Conservation (phyloP, 768 basidiomycete species). For the Tremella fuciformis region DNA sequence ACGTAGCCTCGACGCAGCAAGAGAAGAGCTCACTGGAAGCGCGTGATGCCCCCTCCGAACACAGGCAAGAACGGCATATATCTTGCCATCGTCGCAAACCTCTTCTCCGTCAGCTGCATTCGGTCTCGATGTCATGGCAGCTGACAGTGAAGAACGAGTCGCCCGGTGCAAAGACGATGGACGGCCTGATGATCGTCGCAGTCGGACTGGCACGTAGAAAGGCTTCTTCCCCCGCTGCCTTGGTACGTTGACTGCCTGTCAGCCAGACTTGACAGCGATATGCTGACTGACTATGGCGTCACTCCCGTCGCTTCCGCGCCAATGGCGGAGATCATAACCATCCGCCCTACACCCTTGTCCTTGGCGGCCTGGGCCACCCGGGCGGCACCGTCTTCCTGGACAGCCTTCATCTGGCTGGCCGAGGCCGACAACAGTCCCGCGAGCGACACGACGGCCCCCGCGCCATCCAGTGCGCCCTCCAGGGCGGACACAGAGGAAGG, state of each 20-base stretch:
- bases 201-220: slow-evolving; percentile 57
- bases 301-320: slow-evolving; percentile 63
- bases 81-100: slow-evolving; percentile 63
- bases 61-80: slow-evolving; percentile 72
- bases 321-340: slow-evolving; percentile 62
- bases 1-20: background rate
- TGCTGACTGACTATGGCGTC: slow-evolving; percentile 59
- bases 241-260: slow-evolving; percentile 31
- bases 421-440: slow-evolving; percentile 68
- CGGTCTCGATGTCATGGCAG: background rate
- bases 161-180: slow-evolving; percentile 71
- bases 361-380: slow-evolving; percentile 63
- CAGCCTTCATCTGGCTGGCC: slow-evolving; percentile 59
- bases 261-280: background rate
- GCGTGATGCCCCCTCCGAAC: slow-evolving; percentile 65
- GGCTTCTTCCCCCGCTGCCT: slow-evolving; percentile 60
- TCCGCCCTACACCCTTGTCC: slow-evolving; percentile 54
- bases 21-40: slow-evolving; percentile 57
- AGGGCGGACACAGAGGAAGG: slow-evolving; percentile 36
- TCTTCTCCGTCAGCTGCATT: slow-evolving; percentile 51
- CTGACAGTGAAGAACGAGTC: slow-evolving; percentile 72
- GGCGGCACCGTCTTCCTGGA: slow-evolving; percentile 66
- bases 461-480: slow-evolving; percentile 56
- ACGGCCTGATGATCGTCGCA: slow-evolving; percentile 67
- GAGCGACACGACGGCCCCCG: slow-evolving; percentile 64